phyloP scores from a whole-genome alignment of 768 basidiomycete genomes.

The Kwoniella heveanensis region DNA sequence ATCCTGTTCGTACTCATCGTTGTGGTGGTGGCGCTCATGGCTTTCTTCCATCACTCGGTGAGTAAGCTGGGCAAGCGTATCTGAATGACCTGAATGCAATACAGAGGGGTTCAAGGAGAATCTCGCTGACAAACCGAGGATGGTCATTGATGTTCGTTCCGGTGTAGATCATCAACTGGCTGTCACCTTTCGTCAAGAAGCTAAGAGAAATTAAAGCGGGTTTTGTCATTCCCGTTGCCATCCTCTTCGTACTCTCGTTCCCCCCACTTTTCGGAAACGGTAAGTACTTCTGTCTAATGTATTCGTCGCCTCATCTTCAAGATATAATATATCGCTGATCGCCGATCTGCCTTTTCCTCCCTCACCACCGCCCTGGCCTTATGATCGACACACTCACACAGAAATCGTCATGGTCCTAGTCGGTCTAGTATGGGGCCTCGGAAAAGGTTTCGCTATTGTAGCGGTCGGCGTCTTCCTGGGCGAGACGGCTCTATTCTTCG shows the following conservation, averaged over 20 bases:
- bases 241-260: conserved; percentile 80
- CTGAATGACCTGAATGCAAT: too few species aligned
- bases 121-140: too few species aligned
- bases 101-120: too few species aligned
- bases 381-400: too few species aligned
- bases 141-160: too few species aligned
- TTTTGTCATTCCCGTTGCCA: conserved; percentile 73
- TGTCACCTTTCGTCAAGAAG: conserved; percentile 67
- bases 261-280: conserved; percentile 90
- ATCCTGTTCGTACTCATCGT: conserved; percentile 31
- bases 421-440: conserved; percentile 86
- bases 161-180: conserved; percentile 62
- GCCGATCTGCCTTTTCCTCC: too few species aligned
- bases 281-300: conserved; percentile 8
- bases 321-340: too few species aligned
- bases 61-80: too few species aligned
- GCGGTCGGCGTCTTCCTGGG: conserved; percentile 59
- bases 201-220: conserved; percentile 62
- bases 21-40: conserved; percentile 43
- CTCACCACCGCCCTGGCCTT: too few species aligned
- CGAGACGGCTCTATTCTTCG: conserved; percentile 44
- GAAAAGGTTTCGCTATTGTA: conserved; percentile 80
- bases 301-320: not conserved
- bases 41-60: conserved; percentile 47
- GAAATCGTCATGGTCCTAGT: conserved; percentile 79